Base-by-base conservation (phyloP, 257 asterid species). In the Solanum phureja region DNA sequence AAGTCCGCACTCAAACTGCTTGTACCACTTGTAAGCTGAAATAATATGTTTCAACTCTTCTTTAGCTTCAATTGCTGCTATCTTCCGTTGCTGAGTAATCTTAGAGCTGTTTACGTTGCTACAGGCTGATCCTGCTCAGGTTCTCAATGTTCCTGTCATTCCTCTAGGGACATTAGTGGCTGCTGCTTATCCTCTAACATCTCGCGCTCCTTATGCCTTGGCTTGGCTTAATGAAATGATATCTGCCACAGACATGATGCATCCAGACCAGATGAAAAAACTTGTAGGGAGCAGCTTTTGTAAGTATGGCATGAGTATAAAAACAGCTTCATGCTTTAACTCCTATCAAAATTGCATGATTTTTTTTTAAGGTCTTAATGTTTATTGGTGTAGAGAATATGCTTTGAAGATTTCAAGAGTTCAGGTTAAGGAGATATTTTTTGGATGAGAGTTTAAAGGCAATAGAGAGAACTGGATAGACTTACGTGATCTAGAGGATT, bases 71-170 rank as follows among this genome's bases (percentile, higher is more conserved):
- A 14, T 44, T 44, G 66, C 66, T 79, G 40, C 85, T 46, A 29
- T 79, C 85, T 77, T 44, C 27, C 9, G 27, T 12, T 46, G 33
- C 85, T 19, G 18, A 16, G 82, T 40, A 29, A 29, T 52, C 82
- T 40, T 29, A 11, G 69, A 82, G 38, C 29, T 21, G 23, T 38
- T 56, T 75, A 8, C 38, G 6, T 42, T 88, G 52, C 84, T 88
- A 79, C 94, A 97, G 98, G 98, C 98, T 91, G 99, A 97, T 93
- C 99, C 99, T 88, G 99, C 99, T 33, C 98, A 97, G 92, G 95
- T 94, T 88, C 96, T 97, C 66, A 97, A 93, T 86, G 98, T 97
- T 85, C 99, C 99, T 11, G 98, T 93, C 83, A 93, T 97, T 91
- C 99, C 99, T 86, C 79, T 97, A 91, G 98, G 99, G 84, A 94